Evolutionary conservation across 176 grass and related monocot species (phyloP).

Genomic region (Pontederia crassipes): DNA sequence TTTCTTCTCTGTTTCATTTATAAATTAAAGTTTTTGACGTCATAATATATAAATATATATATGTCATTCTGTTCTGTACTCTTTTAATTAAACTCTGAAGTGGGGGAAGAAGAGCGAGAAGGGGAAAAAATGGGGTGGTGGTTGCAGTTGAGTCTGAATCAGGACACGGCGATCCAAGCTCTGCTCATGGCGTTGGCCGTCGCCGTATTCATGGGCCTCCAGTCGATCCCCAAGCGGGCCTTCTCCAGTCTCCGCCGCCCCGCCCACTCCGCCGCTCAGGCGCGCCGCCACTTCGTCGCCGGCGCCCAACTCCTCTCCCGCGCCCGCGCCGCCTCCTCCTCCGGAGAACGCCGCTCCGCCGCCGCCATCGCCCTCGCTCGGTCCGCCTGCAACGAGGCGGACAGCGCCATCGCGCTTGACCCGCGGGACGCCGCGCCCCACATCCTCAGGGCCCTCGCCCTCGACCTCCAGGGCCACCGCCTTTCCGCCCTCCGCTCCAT

Average conservation of each 20-base stretch:
- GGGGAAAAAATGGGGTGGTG: neutral
- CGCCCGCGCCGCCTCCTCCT: constrained; percentile 26
- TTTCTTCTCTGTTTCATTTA: no score
- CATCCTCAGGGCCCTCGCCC: constrained; percentile 79
- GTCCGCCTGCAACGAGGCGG: constrained; percentile 55
- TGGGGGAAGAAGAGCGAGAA: neutral
- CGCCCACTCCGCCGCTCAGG: constrained; percentile 32
- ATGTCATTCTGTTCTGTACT: no score
- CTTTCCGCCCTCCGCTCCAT: constrained; percentile 49
- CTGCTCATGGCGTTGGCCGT: constrained; percentile 53
- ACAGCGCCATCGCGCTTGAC: constrained; percentile 65
- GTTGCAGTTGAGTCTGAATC: neutral
- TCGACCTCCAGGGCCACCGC: constrained; percentile 69
- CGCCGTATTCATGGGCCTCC: constrained; percentile 46
- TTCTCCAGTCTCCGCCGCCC: constrained; percentile 32
- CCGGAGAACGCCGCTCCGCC: constrained; percentile 19
- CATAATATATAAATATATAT: no score
- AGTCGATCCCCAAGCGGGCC: constrained; percentile 48
- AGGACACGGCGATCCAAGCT: constrained; percentile 24
- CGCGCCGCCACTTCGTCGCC: constrained; percentile 57
- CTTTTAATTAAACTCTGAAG: neutral
- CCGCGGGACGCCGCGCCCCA: constrained; percentile 58
- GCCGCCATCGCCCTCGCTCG: neutral
- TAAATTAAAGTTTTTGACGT: no score
- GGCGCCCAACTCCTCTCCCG: constrained; percentile 67